These are phyloP conservation scores for Cutaneotrichosporon spelunceum DNA, from an alignment of 1,284 basidiomycete genomes.

Conservation along the genomic window DNA sequence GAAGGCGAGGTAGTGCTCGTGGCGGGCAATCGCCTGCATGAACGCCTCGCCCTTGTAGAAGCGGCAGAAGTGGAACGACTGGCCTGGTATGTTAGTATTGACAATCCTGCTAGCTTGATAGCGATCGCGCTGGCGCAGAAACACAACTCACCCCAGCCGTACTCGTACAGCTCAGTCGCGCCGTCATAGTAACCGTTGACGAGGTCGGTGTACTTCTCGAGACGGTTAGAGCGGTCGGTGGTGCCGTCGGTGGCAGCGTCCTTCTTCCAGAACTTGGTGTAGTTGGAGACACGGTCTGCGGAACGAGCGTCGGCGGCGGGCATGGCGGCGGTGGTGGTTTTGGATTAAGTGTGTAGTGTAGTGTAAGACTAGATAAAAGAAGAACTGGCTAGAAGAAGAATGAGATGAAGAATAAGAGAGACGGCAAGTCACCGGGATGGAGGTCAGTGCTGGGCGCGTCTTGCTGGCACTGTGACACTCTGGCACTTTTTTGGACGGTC, in stretches of 20 bases:
- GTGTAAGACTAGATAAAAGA: not conserved
- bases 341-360: not conserved
- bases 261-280: conserved; percentile 92
- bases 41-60: conserved; percentile 97
- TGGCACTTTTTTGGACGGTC: conserved; percentile 5
- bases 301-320: conserved; percentile 66
- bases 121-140: no score
- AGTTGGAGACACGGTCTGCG: conserved; percentile 78
- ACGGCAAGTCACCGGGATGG: conserved; percentile 3
- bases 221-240: conserved; percentile 68
- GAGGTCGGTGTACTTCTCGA: conserved; percentile 85
- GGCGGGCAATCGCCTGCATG: conserved; percentile 74
- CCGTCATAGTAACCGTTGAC: conserved; percentile 96
- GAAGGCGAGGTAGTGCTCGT: conserved; percentile 94
- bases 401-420: not conserved
- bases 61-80: conserved; percentile 96
- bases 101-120: not conserved
- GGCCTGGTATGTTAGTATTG: conserved; percentile 47
- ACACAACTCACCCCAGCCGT: conserved; percentile 59
- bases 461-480: no score
- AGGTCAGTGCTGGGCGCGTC: not conserved
- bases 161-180: conserved; percentile 95
- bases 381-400: not conserved
- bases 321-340: conserved; percentile 15
- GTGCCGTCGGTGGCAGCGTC: conserved; percentile 70